Conservation (phyloP, 305 asterid species). For the Rubia balearica region DNA sequence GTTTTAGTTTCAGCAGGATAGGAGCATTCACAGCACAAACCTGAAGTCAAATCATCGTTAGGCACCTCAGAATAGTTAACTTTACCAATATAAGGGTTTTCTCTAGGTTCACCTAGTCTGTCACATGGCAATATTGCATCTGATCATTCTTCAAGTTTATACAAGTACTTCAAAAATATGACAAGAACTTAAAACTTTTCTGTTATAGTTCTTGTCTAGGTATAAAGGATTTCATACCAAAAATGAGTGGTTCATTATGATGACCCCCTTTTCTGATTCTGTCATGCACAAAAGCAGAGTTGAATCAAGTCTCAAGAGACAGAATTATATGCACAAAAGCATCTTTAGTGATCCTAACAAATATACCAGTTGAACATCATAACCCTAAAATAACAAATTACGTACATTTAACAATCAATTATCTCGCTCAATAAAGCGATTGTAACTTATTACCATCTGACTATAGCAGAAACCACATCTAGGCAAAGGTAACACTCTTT, state of each 20-base stretch:
- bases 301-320: neutral
- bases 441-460: slow-evolving; percentile 68
- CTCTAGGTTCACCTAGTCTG: neutral
- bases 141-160: neutral
- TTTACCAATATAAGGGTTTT: neutral
- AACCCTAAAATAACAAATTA: neutral
- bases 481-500: slow-evolving; percentile 94
- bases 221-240: slow-evolving; percentile 48
- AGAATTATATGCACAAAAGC: neutral
- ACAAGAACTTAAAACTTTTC: neutral
- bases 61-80: neutral
- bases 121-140: neutral
- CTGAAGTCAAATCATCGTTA: neutral
- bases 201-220: slow-evolving; percentile 11
- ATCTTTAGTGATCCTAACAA: neutral
- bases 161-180: neutral
- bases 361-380: neutral
- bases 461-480: slow-evolving; percentile 94
- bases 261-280: slow-evolving; percentile 92
- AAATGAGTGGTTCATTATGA: slow-evolving; percentile 79
- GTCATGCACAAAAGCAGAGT: slow-evolving; percentile 46
- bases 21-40: neutral
- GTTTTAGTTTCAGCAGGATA: neutral
- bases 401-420: neutral
- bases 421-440: slow-evolving; percentile 15